Evolutionary conservation across 2,329 filamentous ascomycete genomes (phyloP).

Genomic region (Aspergillus sp.): DNA sequence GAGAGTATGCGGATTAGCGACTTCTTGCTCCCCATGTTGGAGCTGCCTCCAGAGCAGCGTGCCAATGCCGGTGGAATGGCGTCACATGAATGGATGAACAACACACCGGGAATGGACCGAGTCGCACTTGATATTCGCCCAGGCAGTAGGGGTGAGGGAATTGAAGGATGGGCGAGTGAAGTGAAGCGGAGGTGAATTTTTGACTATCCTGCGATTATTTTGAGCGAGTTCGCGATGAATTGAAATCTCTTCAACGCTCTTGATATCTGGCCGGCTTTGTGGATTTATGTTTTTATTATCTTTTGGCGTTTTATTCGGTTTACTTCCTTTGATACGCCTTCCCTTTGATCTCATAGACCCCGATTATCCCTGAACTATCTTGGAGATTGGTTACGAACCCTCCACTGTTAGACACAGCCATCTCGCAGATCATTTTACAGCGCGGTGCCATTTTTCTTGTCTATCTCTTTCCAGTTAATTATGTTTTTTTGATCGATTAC

Average conservation of each 20-base stretch:
- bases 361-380: no score
- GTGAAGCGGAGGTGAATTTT: constrained; percentile 64
- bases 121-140: constrained; percentile 68
- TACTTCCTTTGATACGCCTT: no score
- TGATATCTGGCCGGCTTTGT: constrained; percentile 1
- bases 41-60: constrained; percentile 76
- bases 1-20: constrained; percentile 72
- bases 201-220: constrained; percentile 9
- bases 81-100: constrained; percentile 71
- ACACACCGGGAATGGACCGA: constrained; percentile 81
- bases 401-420: no score
- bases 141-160: constrained; percentile 79
- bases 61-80: constrained; percentile 97
- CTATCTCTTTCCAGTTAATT: no score
- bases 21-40: constrained; percentile 85
- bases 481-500: no score
- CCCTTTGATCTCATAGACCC: no score
- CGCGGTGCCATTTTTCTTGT: no score
- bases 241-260: constrained; percentile 8
- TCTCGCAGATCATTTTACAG: no score
- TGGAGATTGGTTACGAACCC: no score
- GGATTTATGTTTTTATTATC: no score
- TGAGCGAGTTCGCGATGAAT: constrained; percentile 3
- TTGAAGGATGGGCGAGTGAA: constrained; percentile 88
- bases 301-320: no score